phyloP scores from a whole-genome alignment of 2,329 filamentous ascomycete species.

The Fusarium caatingaense region DNA sequence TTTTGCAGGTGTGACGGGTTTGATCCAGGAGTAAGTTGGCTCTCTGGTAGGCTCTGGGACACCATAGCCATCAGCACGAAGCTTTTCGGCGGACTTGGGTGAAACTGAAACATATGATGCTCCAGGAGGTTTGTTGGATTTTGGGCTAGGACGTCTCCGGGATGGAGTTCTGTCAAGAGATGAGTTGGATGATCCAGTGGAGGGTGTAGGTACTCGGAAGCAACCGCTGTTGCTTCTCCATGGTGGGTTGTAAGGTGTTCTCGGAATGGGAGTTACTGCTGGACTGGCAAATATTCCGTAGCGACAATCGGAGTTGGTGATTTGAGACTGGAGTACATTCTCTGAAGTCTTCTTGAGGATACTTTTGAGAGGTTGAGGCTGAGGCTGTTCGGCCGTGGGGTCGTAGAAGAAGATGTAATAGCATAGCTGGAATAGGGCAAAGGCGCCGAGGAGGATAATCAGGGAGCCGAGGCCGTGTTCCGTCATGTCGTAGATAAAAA shows the following conservation, averaged over 20 bases:
- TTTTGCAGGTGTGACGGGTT: background rate
- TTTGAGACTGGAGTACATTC: background rate
- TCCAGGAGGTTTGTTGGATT: conserved; percentile 19
- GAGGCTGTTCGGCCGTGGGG: background rate
- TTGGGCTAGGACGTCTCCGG: background rate
- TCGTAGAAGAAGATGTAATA: conserved; percentile 11
- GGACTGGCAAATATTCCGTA: background rate
- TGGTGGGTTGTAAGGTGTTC: background rate
- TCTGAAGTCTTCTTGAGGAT: background rate
- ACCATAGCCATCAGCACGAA: conserved; percentile 4
- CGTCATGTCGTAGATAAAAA: conserved; percentile 10
- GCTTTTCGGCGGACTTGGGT: conserved; percentile 25
- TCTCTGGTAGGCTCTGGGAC: conserved; percentile 12
- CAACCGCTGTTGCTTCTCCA: conserved; percentile 4
- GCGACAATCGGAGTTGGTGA: background rate
- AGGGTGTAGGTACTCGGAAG: conserved; percentile 8
- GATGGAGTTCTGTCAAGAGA: background rate
- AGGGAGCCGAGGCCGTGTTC: conserved; percentile 1
- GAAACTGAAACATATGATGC: conserved; percentile 30
- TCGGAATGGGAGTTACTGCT: background rate
- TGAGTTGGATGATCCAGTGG: conserved; percentile 1
- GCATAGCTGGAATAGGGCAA: conserved; percentile 16
- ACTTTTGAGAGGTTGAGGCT: background rate
- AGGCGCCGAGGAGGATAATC: background rate
- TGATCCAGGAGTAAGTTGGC: conserved; percentile 5